These are phyloP conservation scores for Debaryomyces prosopidis DNA, from an alignment of 805 yeast genomes.

Conservation along the genomic window DNA sequence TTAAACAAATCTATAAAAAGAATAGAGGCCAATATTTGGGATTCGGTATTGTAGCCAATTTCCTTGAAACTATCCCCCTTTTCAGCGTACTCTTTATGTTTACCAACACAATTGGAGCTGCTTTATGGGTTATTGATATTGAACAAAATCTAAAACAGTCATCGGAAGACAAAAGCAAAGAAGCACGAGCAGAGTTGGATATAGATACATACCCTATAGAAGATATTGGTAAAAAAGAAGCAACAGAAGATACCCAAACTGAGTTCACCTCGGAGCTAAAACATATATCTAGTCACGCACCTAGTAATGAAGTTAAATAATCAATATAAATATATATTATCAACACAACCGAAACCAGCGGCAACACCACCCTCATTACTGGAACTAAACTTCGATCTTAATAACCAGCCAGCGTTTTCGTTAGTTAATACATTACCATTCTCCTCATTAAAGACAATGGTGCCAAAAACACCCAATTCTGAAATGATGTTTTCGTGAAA, in stretches of 20 bases:
- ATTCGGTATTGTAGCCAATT: slow-evolving; percentile 53
- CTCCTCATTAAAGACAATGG: slow-evolving; percentile 69
- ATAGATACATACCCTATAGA: not conserved
- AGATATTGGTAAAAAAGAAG: not conserved
- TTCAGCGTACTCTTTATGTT: slow-evolving; percentile 54
- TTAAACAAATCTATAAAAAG: slow-evolving; percentile 33
- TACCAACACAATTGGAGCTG: slow-evolving; percentile 63
- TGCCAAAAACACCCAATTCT: slow-evolving; percentile 91
- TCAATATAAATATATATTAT: slow-evolving; percentile 62
- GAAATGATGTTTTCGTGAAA: slow-evolving; percentile 76
- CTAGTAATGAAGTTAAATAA: not conserved
- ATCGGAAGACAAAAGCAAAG: not conserved
- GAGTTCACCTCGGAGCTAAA: not conserved
- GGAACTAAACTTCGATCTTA: slow-evolving; percentile 83
- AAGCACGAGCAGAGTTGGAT: not conserved
- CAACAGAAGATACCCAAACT: not conserved
- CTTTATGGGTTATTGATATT: slow-evolving; percentile 57
- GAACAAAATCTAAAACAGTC: slow-evolving; percentile 17
- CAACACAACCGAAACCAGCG: slow-evolving; percentile 98
- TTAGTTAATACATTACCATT: slow-evolving; percentile 59
- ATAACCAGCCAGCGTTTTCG: slow-evolving; percentile 76
- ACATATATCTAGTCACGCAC: not conserved
- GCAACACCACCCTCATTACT: slow-evolving; percentile 99
- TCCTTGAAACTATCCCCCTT: slow-evolving; percentile 56
- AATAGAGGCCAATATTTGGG: slow-evolving; percentile 44